phyloP scores from a whole-genome alignment of 306 rosid genomes.

The Sicyos edulis region DNA sequence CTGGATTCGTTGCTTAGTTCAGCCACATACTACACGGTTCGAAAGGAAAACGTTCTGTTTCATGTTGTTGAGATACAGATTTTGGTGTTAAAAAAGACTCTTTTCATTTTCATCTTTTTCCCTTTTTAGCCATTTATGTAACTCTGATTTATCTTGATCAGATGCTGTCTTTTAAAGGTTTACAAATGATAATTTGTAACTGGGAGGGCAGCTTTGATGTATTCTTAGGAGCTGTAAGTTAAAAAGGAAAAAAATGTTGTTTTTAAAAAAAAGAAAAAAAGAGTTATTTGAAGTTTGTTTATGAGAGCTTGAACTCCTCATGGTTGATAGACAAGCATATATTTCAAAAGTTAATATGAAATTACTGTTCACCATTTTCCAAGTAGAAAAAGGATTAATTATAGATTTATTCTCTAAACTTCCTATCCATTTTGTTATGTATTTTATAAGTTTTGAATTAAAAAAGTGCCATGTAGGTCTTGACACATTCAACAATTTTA shows the following conservation, averaged over 20 bases:
- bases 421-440: too few species aligned
- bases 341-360: not conserved
- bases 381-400: not conserved
- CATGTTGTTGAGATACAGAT: not conserved
- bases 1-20: not conserved
- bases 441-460: too few species aligned
- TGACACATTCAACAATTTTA: too few species aligned
- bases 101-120: not conserved
- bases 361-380: not conserved
- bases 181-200: not conserved
- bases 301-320: not conserved
- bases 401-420: too few species aligned
- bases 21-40: not conserved
- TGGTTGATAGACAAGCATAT: not conserved
- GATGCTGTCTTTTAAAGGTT: not conserved
- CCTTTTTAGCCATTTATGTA: too few species aligned
- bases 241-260: not conserved
- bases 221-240: not conserved
- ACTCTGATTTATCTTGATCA: not conserved
- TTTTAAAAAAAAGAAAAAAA: too few species aligned
- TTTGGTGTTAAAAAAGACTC: not conserved
- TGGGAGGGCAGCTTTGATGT: too few species aligned
- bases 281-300: not conserved
- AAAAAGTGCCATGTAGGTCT: too few species aligned
- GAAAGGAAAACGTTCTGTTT: not conserved